Conservation (phyloP, 2,329 filamentous ascomycete species). For the Aspergillus flavus region DNA sequence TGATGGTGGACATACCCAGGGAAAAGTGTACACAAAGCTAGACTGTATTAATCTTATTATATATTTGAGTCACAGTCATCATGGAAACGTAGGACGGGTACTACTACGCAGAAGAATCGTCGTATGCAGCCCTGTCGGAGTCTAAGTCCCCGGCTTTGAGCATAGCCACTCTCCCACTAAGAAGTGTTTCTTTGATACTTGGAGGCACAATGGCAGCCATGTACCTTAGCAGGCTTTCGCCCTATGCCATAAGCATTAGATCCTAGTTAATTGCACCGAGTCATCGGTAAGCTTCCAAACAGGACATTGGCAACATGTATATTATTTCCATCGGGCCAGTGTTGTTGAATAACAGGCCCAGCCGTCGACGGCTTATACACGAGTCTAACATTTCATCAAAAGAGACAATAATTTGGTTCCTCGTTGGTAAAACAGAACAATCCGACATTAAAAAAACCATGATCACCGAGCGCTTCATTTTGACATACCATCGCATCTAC, state of each 20-base stretch:
- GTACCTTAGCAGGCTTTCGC: neutral
- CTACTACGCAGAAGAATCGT: neutral
- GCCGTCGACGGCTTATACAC: slow-evolving; percentile 19
- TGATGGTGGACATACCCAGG: neutral
- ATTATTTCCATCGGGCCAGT: slow-evolving; percentile 12
- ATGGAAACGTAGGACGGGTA: neutral
- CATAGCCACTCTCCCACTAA: neutral
- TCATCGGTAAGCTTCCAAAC: neutral
- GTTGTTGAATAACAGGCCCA: slow-evolving; percentile 27
- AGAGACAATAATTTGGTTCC: slow-evolving; percentile 8
- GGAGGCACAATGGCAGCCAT: neutral
- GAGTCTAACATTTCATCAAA: slow-evolving; percentile 21
- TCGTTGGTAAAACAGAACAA: slow-evolving; percentile 12
- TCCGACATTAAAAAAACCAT: slow-evolving; percentile 8
- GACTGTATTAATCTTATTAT: neutral
- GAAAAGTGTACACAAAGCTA: neutral
- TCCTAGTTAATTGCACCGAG: neutral
- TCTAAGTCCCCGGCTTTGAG: neutral
- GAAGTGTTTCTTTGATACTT: neutral
- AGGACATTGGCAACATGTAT: slow-evolving; percentile 3
- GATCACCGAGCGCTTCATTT: slow-evolving; percentile 7
- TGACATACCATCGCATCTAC: slow-evolving; percentile 5
- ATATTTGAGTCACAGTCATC: neutral
- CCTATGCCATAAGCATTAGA: neutral
- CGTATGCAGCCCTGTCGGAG: neutral